These are phyloP conservation scores for Ascosphaera apis DNA, from an alignment of 2,329 filamentous ascomycete species.

Conservation along the genomic window DNA sequence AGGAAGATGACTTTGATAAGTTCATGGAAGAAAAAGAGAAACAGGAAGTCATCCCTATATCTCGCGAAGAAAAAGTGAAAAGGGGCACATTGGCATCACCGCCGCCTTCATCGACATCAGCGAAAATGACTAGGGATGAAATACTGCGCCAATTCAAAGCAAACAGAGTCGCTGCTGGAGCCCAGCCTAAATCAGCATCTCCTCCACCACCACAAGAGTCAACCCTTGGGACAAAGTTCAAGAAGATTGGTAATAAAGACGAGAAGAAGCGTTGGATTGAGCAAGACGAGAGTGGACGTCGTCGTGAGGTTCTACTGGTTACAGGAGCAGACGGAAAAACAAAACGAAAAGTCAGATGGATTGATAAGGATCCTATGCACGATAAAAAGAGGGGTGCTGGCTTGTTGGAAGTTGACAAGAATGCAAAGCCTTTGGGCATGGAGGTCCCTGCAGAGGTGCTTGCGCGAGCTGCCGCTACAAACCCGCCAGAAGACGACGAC, in stretches of 20 bases:
- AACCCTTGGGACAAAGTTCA: conserved; percentile 30
- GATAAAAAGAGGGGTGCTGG: conserved; percentile 9
- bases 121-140: conserved; percentile 33
- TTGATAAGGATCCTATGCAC: conserved; percentile 15
- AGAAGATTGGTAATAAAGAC: conserved; percentile 25
- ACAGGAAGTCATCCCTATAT: conserved; percentile 5
- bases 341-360: conserved; percentile 37
- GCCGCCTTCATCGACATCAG: conserved; percentile 17
- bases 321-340: conserved; percentile 36
- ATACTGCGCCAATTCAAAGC: conserved; percentile 36
- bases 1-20: conserved; percentile 29
- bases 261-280: conserved; percentile 31
- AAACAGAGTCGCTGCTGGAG: conserved; percentile 19
- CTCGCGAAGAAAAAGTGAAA: conserved; percentile 23
- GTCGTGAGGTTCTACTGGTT: conserved; percentile 34
- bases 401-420: conserved; percentile 22
- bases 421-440: conserved; percentile 26
- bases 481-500: conserved; percentile 21
- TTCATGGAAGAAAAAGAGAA: conserved; percentile 17
- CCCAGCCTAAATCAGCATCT: conserved; percentile 20
- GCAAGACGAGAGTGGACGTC: conserved; percentile 27
- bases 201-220: conserved; percentile 18
- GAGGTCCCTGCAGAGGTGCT: conserved; percentile 23
- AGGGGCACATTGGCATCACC: conserved; percentile 25
- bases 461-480: conserved; percentile 10